Evolutionary conservation across 768 basidiomycete species (phyloP), one percentile per base, ranked within the genome.

Genomic region (Neoboletus brunneissimus): DNA sequence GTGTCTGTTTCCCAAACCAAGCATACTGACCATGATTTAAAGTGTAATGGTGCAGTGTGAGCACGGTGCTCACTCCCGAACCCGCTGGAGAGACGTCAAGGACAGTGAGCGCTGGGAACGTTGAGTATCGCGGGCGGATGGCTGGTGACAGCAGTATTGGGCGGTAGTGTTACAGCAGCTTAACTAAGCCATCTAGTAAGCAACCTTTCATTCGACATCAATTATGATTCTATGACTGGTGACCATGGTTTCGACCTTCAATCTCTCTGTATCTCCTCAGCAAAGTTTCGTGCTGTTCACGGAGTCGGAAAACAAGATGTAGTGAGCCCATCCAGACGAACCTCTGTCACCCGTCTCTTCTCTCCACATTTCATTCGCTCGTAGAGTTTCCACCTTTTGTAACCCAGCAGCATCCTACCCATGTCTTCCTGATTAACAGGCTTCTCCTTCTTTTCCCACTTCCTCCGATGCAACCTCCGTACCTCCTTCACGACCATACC

Each of bases 341-440:
- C 94, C 89, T 96, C 91, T 25, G 79, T 75, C 13, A 79, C 78
- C 57, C 86, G 86, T 74, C 88, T 90, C 70, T 81, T 80, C 69
- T 95, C 82, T 61, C 87, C 85, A 68, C 89, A 27, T 75, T 94
- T 92, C 84, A 97, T 90, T 75, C 89, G 88, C 73, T 94, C 92
- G 71, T 94, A 96, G 64, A 97, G 73, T 74, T 95, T 95, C 65
- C 86, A 83, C 72, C 96, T 89, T 76, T 90, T 93, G 73, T 92
- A 94, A 77, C 91, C 96, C 87, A 97, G 88, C 85, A 98, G 81
- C 87, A 98, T 96, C 81, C 94, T 96, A 74, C 90, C 88, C 89
- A 96, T 91, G 68, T 94, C 89, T 65, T 85, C 79, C 60, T 64
- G 32, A 59, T 74, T 72, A 59, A 76, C 76, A 60, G 64, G 61